Evolutionary conservation across 1,284 basidiomycete species (phyloP), one percentile per base, ranked within the genome.

Genomic region (Sanguinoderma infundibulare): DNA sequence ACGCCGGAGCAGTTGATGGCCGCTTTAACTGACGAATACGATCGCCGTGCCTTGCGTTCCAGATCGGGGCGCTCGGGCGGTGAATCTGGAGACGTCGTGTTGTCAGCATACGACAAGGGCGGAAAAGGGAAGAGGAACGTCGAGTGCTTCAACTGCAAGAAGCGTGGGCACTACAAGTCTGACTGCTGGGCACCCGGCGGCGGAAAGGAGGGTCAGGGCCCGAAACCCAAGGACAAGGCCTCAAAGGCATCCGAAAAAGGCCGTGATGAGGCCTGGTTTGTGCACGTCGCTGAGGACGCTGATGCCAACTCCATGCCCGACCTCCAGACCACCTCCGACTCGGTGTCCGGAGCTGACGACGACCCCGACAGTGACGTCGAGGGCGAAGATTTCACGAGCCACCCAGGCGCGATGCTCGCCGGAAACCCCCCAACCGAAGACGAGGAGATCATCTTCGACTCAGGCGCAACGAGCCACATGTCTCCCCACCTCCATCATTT

Each of bases 401-500:
- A 39, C 38, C 38, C 38, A 20, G 20, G 24, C 9, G 62, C 55
- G 3, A 50, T 58, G 53, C 4, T 56, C 20, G 51, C 32, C 8
- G 47, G 47, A 8, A 57, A 58, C 28, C 44, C 38, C 5, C 10
- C 44, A 14, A 36, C 44, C 46, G 24, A 9, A 51, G 39, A 8
- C 57, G 57, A 55, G 24, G 57, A 47, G 14, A n/a, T n/a, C n/a
- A n/a, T n/a, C n/a, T n/a, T n/a, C n/a, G n/a, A n/a, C n/a, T n/a
- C n/a, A n/a, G n/a, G n/a, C n/a, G n/a, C n/a, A n/a, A n/a, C n/a
- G n/a, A n/a, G n/a, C n/a, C n/a, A n/a, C n/a, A n/a, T n/a, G n/a
- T n/a, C n/a, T n/a, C n/a, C n/a, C 63, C 78, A 78, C 59, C 59
- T 67, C 0, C 64, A 79, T 22, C 53, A 63, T 6, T 76, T 82